Evolutionary conservation across 257 asterid species (phyloP).

Genomic region (Nicotiana knightiana): DNA sequence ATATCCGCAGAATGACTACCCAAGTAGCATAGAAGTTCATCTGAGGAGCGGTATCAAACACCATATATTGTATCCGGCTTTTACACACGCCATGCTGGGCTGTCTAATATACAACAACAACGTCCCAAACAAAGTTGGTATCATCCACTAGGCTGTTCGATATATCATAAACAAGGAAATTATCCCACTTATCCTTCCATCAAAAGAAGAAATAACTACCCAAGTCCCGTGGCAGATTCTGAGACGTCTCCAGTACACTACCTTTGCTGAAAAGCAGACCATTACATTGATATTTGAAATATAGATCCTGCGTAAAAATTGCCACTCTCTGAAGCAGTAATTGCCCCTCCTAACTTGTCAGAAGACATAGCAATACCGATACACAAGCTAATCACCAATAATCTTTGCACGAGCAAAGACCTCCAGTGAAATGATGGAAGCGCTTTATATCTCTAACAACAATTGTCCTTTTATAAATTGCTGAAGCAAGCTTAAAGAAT

Average conservation of each 20-base stretch:
- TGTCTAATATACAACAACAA: no score
- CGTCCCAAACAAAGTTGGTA: no score
- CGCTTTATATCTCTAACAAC: conserved; percentile 27
- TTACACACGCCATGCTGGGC: background rate
- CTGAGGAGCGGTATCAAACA: background rate
- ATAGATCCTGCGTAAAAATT: background rate
- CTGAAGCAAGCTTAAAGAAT: conserved; percentile 27
- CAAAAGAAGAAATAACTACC: background rate
- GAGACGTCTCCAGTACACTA: background rate
- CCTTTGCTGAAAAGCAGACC: background rate
- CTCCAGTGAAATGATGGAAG: conserved; percentile 27
- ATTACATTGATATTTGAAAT: background rate
- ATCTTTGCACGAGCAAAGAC: conserved; percentile 31
- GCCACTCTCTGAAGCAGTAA: background rate
- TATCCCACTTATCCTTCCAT: background rate
- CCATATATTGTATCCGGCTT: background rate
- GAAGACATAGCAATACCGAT: background rate
- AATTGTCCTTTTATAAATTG: conserved; percentile 22
- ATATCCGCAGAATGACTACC: background rate
- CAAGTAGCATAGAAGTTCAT: background rate
- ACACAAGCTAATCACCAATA: conserved; percentile 19
- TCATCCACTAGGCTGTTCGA: background rate
- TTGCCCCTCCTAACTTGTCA: background rate
- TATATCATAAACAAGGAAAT: background rate
- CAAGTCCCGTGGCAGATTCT: background rate